Conservation (phyloP, 1,284 basidiomycete species). For the Ustilago xerochloae region DNA sequence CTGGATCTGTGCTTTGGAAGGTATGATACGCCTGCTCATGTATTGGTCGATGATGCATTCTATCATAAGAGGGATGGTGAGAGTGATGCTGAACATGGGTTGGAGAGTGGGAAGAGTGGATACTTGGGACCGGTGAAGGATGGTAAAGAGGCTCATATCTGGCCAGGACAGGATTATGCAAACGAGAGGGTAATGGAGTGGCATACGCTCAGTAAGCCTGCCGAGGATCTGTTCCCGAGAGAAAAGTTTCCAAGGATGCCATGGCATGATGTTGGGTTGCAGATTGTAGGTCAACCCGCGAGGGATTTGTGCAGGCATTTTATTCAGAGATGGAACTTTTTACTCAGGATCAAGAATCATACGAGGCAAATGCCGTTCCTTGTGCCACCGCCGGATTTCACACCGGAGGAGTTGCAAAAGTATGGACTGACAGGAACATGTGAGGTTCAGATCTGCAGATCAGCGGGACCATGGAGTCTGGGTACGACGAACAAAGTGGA, state of each 20-base stretch:
- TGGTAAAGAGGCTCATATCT: constrained; percentile 78
- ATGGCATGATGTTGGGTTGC: constrained; percentile 97
- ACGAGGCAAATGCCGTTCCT: constrained; percentile 91
- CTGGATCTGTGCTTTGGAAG: constrained; percentile 80
- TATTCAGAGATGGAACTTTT: constrained; percentile 78
- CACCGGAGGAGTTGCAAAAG: constrained; percentile 79
- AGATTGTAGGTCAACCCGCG: constrained; percentile 95
- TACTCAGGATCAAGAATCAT: constrained; percentile 76
- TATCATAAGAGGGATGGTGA: constrained; percentile 39
- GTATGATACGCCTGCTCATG: constrained; percentile 90
- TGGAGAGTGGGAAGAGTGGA: constrained; percentile 27
- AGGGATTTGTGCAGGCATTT: constrained; percentile 96
- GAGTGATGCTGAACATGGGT: constrained; percentile 25
- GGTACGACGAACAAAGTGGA: constrained; percentile 87
- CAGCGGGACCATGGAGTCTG: constrained; percentile 94
- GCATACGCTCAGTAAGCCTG: constrained; percentile 85
- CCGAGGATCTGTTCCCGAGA: constrained; percentile 94
- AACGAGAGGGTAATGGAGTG: constrained; percentile 92
- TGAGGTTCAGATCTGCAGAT: constrained; percentile 95
- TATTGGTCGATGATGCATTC: constrained; percentile 82
- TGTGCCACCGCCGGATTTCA: constrained; percentile 92
- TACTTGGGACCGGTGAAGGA: constrained; percentile 66
- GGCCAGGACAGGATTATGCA: constrained; percentile 91
- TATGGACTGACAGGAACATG: constrained; percentile 93
- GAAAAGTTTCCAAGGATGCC: constrained; percentile 92